phyloP scores from a whole-genome alignment of 2,329 filamentous ascomycete genomes.

The Periglandula ipomoeae region DNA sequence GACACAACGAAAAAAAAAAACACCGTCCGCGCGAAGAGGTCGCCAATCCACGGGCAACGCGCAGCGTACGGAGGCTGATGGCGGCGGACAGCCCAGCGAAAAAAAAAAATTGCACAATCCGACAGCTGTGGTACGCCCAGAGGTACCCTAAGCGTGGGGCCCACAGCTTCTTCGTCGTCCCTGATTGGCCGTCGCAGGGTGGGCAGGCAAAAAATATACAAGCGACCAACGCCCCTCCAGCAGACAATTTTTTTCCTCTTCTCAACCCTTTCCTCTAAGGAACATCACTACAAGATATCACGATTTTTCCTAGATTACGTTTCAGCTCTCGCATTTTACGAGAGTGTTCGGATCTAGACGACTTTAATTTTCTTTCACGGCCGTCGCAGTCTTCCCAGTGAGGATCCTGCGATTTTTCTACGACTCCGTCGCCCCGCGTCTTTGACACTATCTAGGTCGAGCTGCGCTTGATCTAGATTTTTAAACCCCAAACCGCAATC shows the following conservation, averaged over 20 bases:
- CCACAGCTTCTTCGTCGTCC: conserved; percentile 2
- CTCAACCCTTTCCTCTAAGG: conserved; percentile 20
- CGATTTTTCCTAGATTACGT: conserved; percentile 30
- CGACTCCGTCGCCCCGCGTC: conserved; percentile 28
- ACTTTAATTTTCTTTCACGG: conserved; percentile 20
- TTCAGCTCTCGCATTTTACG: conserved; percentile 33
- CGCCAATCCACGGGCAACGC: background rate
- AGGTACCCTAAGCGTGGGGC: conserved; percentile 16
- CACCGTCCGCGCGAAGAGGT: background rate
- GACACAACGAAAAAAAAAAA: background rate
- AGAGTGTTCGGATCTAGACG: conserved; percentile 41
- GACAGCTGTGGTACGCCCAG: conserved; percentile 5
- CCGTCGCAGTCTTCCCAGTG: conserved; percentile 24
- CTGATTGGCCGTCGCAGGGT: conserved; percentile 13
- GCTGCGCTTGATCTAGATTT: conserved; percentile 68
- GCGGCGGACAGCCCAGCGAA: background rate
- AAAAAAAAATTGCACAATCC: conserved; percentile 1
- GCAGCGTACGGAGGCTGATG: background rate
- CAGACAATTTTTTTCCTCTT: conserved; percentile 28
- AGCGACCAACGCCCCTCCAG: conserved; percentile 28
- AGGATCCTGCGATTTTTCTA: conserved; percentile 30
- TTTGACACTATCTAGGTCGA: conserved; percentile 55
- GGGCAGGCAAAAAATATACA: conserved; percentile 23
- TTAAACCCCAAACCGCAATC: conserved; percentile 59
- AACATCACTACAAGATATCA: conserved; percentile 23